These are phyloP conservation scores for Dichotomopilus funicola DNA, from an alignment of 2,329 filamentous ascomycete genomes.

Conservation along the genomic window DNA sequence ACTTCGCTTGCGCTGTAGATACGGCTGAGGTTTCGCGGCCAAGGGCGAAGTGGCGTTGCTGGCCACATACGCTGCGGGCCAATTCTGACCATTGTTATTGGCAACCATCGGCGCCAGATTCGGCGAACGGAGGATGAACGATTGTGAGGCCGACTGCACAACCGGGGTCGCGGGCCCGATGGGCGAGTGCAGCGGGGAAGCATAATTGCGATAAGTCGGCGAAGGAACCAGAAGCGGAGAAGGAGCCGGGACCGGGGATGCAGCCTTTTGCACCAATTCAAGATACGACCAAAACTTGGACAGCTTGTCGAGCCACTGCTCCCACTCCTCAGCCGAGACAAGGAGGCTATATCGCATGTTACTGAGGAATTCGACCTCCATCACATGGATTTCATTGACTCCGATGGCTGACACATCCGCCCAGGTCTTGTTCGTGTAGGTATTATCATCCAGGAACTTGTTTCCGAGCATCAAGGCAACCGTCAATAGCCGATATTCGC, in stretches of 20 bases:
- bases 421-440: conserved; percentile 99
- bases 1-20: conserved; percentile 42
- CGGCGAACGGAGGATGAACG: conserved; percentile 36
- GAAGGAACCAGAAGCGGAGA: conserved; percentile 39
- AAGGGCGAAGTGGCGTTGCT: conserved; percentile 39
- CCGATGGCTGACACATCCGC: conserved; percentile 93
- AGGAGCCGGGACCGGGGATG: conserved; percentile 26
- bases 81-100: conserved; percentile 27
- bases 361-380: conserved; percentile 99
- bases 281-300: conserved; percentile 79
- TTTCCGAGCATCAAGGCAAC: conserved; percentile 97
- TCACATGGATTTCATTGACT: conserved; percentile 92
- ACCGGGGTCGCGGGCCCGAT: conserved; percentile 32
- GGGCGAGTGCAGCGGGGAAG: conserved; percentile 46
- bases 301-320: conserved; percentile 76
- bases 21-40: conserved; percentile 37
- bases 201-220: conserved; percentile 32
- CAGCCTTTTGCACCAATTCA: conserved; percentile 50
- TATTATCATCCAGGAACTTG: conserved; percentile 98
- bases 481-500: conserved; percentile 86
- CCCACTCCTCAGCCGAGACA: conserved; percentile 81
- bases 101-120: conserved; percentile 23
- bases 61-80: conserved; percentile 30
- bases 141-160: conserved; percentile 32
- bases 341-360: conserved; percentile 95